Evolutionary conservation across 108 stramenopile species (phyloP).

Genomic region (Schizochytrium sp.): DNA sequence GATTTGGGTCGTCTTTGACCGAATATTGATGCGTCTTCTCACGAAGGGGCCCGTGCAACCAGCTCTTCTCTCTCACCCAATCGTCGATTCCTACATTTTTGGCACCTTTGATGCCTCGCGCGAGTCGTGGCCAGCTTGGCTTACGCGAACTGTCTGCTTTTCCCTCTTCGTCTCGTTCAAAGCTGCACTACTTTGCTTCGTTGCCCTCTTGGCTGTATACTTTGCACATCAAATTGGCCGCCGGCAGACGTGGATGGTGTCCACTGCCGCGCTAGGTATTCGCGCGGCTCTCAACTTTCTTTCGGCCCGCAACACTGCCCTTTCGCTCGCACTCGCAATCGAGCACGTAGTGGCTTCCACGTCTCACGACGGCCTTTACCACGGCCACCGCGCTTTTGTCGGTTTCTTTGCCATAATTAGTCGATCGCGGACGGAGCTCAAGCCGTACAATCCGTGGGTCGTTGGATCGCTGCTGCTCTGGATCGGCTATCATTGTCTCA

Average conservation of each 20-base stretch:
- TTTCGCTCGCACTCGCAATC: not conserved
- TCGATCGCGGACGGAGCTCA: not conserved
- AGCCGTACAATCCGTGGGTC: not conserved
- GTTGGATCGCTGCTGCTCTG: not conserved
- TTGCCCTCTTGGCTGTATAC: not conserved
- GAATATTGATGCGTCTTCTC: not conserved
- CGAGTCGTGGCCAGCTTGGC: not conserved
- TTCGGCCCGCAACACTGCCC: not conserved
- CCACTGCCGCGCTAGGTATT: not conserved
- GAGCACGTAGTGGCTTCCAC: not conserved
- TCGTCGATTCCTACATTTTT: not conserved
- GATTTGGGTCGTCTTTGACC: not conserved
- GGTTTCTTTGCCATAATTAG: not conserved
- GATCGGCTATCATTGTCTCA: not conserved
- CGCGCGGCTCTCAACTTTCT: not conserved
- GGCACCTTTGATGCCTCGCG: not conserved
- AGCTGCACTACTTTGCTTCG: not conserved
- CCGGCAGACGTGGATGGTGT: not conserved
- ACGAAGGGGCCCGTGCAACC: not conserved
- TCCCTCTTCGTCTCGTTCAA: not conserved
- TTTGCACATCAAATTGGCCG: not conserved
- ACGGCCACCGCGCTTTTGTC: conserved; percentile 9
- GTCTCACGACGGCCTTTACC: not conserved
- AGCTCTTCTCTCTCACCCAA: not conserved
- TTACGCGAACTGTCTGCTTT: not conserved